A percentile compares a stretch with the other conserved stretches of the same genome.
These are phyloP conservation scores for Penicillium decumbens DNA, from an alignment of 2,329 filamentous ascomycete species.

Conservation along the genomic window DNA sequence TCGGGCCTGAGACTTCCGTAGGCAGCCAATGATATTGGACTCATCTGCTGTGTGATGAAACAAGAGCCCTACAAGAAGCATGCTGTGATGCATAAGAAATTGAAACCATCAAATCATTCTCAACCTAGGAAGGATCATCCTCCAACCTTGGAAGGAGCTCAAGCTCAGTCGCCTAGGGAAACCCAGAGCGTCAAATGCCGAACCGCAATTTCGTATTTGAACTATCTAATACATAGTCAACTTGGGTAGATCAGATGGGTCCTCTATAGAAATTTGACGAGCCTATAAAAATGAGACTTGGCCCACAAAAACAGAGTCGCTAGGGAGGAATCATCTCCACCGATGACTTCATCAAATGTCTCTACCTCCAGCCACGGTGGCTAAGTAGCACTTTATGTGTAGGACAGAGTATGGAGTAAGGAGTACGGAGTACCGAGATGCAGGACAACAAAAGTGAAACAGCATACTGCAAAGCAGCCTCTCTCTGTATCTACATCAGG, in stretches of 20 bases:
- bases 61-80: neutral
- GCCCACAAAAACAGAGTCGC: conserved; percentile 1
- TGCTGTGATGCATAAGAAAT: neutral
- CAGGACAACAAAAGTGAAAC: conserved; percentile 10
- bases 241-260: neutral
- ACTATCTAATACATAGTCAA: no score
- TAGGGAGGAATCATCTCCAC: conserved; percentile 4
- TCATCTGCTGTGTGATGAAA: neutral
- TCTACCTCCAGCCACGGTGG: conserved; percentile 25
- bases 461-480: neutral
- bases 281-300: conserved; percentile 13
- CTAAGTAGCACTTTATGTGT: conserved; percentile 13
- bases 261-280: conserved; percentile 10
- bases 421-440: no score
- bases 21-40: neutral
- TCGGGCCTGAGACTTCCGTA: neutral
- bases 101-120: neutral
- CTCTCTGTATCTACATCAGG: no score
- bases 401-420: no score
- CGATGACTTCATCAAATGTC: conserved; percentile 20
- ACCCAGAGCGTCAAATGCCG: neutral
- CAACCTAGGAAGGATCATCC: neutral
- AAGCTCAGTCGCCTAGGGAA: neutral
- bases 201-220: no score
- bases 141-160: neutral